Percentiles rank a stretch among this genome's conserved stretches.
These are phyloP conservation scores for Ogataea ramenticola DNA, from an alignment of 805 yeast genomes.

Conservation along the genomic window DNA sequence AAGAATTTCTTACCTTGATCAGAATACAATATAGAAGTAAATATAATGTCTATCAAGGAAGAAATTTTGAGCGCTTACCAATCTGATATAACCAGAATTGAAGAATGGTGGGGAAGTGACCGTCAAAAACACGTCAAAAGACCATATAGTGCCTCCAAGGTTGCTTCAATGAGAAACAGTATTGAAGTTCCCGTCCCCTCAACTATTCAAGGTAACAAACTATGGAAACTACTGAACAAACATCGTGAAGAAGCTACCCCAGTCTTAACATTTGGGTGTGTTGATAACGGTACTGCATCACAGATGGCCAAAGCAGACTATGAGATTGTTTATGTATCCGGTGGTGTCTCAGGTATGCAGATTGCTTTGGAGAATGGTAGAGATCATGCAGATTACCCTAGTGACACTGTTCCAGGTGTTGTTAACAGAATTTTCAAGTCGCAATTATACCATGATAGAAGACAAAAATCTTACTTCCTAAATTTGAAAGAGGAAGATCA, in stretches of 20 bases:
- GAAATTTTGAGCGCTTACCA: conserved; percentile 5
- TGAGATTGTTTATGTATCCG: conserved; percentile 48
- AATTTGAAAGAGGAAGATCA: conserved; percentile 6
- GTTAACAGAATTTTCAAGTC: conserved; percentile 54
- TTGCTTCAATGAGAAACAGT: conserved; percentile 47
- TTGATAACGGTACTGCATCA: conserved; percentile 57
- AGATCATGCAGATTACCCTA: conserved; percentile 64
- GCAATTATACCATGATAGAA: conserved; percentile 50
- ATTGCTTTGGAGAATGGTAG: conserved; percentile 59
- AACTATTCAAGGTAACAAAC: conserved; percentile 44
- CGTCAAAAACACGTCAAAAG: conserved; percentile 42
- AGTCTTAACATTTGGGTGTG: conserved; percentile 50
- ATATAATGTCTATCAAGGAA: neutral
- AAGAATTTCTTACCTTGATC: too few relatives aligned
- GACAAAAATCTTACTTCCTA: conserved; percentile 11
- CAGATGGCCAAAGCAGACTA: conserved; percentile 44
- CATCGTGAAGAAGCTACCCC: conserved; percentile 37
- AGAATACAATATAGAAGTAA: too few relatives aligned
- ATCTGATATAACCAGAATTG: conserved; percentile 21
- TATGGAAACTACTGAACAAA: conserved; percentile 36
- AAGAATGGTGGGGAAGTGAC: conserved; percentile 43
- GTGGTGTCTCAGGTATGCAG: conserved; percentile 55
- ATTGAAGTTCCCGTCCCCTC: conserved; percentile 35
- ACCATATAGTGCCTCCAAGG: conserved; percentile 45
- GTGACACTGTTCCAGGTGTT: conserved; percentile 63